phyloP scores from a whole-genome alignment of 768 basidiomycete species.

The Imleria badia region DNA sequence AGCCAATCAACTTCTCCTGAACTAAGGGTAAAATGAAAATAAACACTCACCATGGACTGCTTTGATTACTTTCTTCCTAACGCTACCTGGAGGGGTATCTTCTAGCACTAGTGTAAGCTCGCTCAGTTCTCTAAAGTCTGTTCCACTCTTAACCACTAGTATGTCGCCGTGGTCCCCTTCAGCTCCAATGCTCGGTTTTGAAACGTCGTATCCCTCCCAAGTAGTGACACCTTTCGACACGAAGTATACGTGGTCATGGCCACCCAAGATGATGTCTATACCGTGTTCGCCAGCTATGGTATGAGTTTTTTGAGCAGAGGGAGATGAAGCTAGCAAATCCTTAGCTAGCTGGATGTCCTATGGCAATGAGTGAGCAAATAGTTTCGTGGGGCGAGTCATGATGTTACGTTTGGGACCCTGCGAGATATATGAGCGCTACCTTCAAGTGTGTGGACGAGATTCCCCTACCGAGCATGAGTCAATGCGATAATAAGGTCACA shows the following conservation, averaged over 20 bases:
- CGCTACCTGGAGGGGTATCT: conserved; percentile 57
- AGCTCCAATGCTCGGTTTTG: conserved; percentile 55
- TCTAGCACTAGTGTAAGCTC: conserved; percentile 66
- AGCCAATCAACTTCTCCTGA: neutral
- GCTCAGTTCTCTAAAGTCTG: conserved; percentile 86
- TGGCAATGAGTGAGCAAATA: conserved; percentile 8
- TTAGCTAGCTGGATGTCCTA: conserved; percentile 76
- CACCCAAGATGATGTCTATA: conserved; percentile 81
- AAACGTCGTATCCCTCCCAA: conserved; percentile 67
- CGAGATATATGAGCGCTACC: conserved; percentile 1
- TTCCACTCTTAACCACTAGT: conserved; percentile 81
- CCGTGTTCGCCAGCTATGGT: conserved; percentile 62
- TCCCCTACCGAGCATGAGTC: conserved; percentile 71
- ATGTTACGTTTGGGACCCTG: conserved; percentile 32
- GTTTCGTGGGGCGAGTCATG: neutral
- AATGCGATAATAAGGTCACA: conserved; percentile 86
- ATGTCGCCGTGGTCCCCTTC: conserved; percentile 73
- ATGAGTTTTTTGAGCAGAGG: conserved; percentile 44
- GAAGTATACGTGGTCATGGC: conserved; percentile 87
- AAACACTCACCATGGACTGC: conserved; percentile 52
- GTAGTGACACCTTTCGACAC: conserved; percentile 60
- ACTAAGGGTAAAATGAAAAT: neutral
- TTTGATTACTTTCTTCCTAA: conserved; percentile 64
- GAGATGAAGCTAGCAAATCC: conserved; percentile 57
- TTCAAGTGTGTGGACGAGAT: neutral